Percentiles rank a stretch among this genome's conserved stretches.
These are phyloP conservation scores for Sergeia podlipaevii DNA, from an alignment of 208 protist species.

Conservation along the genomic window DNA sequence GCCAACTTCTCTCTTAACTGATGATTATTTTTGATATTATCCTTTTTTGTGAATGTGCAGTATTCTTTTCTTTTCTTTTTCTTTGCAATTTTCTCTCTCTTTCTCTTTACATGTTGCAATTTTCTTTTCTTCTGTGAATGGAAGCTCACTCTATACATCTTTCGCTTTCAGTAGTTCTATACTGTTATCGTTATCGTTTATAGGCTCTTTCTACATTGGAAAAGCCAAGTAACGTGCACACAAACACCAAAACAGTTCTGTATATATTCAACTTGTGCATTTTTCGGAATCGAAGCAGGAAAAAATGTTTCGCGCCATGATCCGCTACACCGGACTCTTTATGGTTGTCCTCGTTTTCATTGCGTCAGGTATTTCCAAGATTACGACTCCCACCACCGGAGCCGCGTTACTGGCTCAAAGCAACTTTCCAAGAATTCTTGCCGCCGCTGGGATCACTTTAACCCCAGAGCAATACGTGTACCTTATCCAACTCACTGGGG, in stretches of 20 bases:
- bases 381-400: slow-evolving; percentile 32
- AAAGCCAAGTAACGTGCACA: too few species aligned
- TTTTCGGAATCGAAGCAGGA: too few species aligned
- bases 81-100: slow-evolving; percentile 8
- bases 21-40: neutral
- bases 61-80: slow-evolving; percentile 9
- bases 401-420: slow-evolving; percentile 56
- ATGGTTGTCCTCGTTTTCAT: slow-evolving; percentile 55
- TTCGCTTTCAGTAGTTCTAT: neutral
- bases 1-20: too few species aligned
- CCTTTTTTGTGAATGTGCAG: neutral
- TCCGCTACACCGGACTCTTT: slow-evolving; percentile 66
- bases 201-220: too few species aligned
- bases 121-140: neutral
- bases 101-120: neutral
- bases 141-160: slow-evolving; percentile 5
- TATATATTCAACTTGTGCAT: too few species aligned
- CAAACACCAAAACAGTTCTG: too few species aligned
- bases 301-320: slow-evolving; percentile 34
- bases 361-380: slow-evolving; percentile 41
- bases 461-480: slow-evolving; percentile 36
- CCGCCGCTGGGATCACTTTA: slow-evolving; percentile 13
- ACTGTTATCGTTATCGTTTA: too few species aligned
- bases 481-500: slow-evolving; percentile 49
- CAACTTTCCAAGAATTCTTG: slow-evolving; percentile 59